Base-by-base conservation (phyloP, 208 protist genomes). In the Crithidia mellificae region DNA sequence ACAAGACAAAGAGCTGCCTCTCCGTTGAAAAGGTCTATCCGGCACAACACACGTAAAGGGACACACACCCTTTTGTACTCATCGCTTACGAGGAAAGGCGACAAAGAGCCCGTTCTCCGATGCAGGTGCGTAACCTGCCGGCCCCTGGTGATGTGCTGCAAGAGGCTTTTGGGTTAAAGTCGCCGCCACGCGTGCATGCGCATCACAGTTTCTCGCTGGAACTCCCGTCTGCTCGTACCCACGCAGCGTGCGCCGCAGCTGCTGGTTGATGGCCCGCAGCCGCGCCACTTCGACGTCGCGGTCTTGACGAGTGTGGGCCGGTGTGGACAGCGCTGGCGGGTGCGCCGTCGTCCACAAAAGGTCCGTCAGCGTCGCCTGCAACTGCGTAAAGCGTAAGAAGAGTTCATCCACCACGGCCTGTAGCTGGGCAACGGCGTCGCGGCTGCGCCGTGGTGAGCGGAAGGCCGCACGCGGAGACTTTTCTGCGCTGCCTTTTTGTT, bases 301-400 rank as follows among this genome's bases (percentile, higher is more conserved):
- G 43, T 65, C 67, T 15, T 43, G n/a, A 11, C 50, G 30, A 7
- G 56, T 65, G 39, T 63, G 61, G 11, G 44, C 53, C 2, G 64
- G 58, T 8, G 52, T 74, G 17, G 68, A 66, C 39, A 63, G 34
- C 12, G 68, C 68, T 17, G 68, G 68, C 30, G 59, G 68, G 20
- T 67, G 43, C 14, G 24, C 34, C 1, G 59, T 32, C 9, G 41
- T 24, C 68, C 59, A 68, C 19, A 67, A 41, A 9, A 34, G 25
- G 44, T 74, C 59, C 9, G 68, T 74, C 43, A 74, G 32, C 20
- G 34, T 56, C 17, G 68, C 52, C 68, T 74, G 68, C 27, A 74
- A 59, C 59, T 63, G 52, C 20, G 53, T 67, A 32, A 74, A 74
- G 9, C n/a, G 27, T 9, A 74, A 39, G 43, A 67, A 66, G 9